Percentiles rank a stretch among this genome's conserved stretches.
Conservation (phyloP, 164 flowering plant species). For the Hamamelis virginiana region DNA sequence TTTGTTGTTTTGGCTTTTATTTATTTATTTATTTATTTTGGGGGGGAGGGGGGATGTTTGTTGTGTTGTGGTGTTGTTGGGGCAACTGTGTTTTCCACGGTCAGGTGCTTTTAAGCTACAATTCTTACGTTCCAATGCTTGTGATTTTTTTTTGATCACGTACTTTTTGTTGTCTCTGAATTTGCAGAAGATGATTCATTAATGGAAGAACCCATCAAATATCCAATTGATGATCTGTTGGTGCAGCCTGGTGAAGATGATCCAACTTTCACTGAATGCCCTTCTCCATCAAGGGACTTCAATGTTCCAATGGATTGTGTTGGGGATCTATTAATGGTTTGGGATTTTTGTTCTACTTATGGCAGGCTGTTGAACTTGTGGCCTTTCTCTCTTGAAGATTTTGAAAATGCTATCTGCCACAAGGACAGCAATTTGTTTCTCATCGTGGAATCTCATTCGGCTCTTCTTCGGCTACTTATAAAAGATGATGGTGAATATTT, state of each 20-base stretch:
- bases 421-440: slow-evolving; percentile 65
- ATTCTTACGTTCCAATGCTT: too few species aligned
- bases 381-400: slow-evolving; percentile 85
- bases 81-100: too few species aligned
- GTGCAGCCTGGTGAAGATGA: slow-evolving; percentile 69
- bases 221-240: slow-evolving; percentile 89
- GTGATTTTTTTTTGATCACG: not conserved
- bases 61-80: too few species aligned
- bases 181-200: slow-evolving; percentile 44
- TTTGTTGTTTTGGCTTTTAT: too few species aligned
- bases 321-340: slow-evolving; percentile 89
- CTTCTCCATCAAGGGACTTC: slow-evolving; percentile 73
- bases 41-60: too few species aligned
- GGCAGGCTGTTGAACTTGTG: slow-evolving; percentile 63
- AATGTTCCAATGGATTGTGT: slow-evolving; percentile 74
- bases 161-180: slow-evolving; percentile 14
- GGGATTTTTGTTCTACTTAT: slow-evolving; percentile 90
- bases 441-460: slow-evolving; percentile 68
- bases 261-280: slow-evolving; percentile 67
- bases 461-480: slow-evolving; percentile 68
- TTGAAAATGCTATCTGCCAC: slow-evolving; percentile 83
- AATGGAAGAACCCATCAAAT: slow-evolving; percentile 49
- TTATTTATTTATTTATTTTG: too few species aligned
- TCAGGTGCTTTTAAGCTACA: too few species aligned
- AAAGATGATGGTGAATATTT: slow-evolving; percentile 58